Base-by-base conservation (phyloP, 495 filamentous ascomycete species). In the Penicillium paxilli region DNA sequence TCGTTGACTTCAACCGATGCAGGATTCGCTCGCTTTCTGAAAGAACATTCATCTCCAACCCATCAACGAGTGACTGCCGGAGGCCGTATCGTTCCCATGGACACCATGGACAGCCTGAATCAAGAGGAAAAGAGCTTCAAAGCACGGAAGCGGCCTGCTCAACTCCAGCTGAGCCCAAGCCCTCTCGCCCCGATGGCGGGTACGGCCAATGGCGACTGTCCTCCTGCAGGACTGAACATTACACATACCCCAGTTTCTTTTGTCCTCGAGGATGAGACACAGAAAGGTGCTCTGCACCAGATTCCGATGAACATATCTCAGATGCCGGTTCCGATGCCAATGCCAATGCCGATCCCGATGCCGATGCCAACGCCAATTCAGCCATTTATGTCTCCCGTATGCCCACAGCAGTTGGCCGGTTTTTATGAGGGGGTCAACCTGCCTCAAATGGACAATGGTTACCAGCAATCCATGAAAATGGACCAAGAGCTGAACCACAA, bases 41-140 rank as follows among this genome's bases (percentile, higher is more conserved):
- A 80, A 63, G 72, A 81, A 50, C 83, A 87, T 59, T 75, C 80
- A 2, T 84, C 83, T 20, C 83, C 84, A 5, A 80, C 72, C 14
- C 78, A 81, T 41, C 73, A 86, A 46, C 78, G 84, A 32, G 84
- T 87, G 42, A 87, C 83, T 37, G 84, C 84, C 50, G 83, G 83
- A 16, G 84, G 84, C n/a, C 78, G 76, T 28, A 81, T 87, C 38
- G 82, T 87, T 16, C 81, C 83, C 4, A 80, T 77, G 66, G 60
- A 64, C 12, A 62, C 58, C 22, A 55, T 57, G 7, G 45, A 59
- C 69, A 40, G 51, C 59, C 50, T 74, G 66, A 21, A 28, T 16
- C 40, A 14, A 22, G 19, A 5, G 22, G 25, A 30, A 6, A 44
- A 11, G 10, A 5, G 10, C 19, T n/a, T 0, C 9, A 14, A 23